A percentile compares a stretch with the other conserved stretches of the same genome.
These are phyloP conservation scores for Boletus rufocinnamomeus DNA, from an alignment of 768 basidiomycete species.

Conservation along the genomic window DNA sequence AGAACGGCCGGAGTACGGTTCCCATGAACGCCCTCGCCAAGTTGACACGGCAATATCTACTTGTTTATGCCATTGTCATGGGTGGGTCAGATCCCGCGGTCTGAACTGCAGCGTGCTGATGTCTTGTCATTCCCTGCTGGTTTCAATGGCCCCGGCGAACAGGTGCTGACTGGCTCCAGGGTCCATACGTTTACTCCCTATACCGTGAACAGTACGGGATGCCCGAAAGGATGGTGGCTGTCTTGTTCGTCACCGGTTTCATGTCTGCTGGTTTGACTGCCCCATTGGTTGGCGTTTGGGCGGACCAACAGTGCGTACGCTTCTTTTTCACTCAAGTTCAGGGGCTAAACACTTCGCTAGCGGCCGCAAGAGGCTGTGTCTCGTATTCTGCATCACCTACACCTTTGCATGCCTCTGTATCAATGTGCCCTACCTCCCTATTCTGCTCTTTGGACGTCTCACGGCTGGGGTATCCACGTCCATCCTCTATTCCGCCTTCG, in stretches of 20 bases:
- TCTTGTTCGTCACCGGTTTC: slow-evolving; percentile 79
- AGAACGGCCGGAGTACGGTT: slow-evolving; percentile 31
- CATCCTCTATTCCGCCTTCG: slow-evolving; percentile 74
- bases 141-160: neutral
- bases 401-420: slow-evolving; percentile 60
- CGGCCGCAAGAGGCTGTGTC: slow-evolving; percentile 66
- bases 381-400: slow-evolving; percentile 73
- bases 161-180: slow-evolving; percentile 82
- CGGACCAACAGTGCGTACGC: slow-evolving; percentile 57
- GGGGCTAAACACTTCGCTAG: slow-evolving; percentile 36
- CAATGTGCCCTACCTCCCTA: slow-evolving; percentile 53
- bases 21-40: slow-evolving; percentile 31
- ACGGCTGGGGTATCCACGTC: slow-evolving; percentile 74
- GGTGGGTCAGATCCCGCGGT: slow-evolving; percentile 40
- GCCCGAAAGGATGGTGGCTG: slow-evolving; percentile 62
- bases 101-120: slow-evolving; percentile 1
- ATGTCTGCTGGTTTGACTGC: slow-evolving; percentile 67
- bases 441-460: slow-evolving; percentile 64
- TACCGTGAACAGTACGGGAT: slow-evolving; percentile 69
- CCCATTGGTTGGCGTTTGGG: slow-evolving; percentile 75
- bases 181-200: slow-evolving; percentile 75
- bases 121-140: neutral
- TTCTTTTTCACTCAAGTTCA: neutral
- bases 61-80: slow-evolving; percentile 76
- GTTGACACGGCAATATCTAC: slow-evolving; percentile 54